These are phyloP conservation scores for Rutstroemia sp. DNA, from an alignment of 2,329 filamentous ascomycete genomes.

Conservation along the genomic window DNA sequence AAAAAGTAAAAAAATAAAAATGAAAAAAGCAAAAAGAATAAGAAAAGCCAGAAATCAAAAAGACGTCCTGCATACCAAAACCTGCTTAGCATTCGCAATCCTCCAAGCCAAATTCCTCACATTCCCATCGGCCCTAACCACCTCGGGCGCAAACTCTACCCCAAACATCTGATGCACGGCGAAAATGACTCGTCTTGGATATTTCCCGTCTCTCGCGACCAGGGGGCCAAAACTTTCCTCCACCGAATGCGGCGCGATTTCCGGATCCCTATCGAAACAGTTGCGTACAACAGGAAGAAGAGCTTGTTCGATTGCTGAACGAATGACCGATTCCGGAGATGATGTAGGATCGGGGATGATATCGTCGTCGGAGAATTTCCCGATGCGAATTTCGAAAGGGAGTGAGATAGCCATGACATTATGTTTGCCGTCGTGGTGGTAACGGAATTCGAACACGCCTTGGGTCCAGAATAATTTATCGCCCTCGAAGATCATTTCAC, in stretches of 20 bases:
- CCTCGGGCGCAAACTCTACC: conserved; percentile 87
- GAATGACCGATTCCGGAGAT: conserved; percentile 53
- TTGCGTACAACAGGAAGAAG: conserved; percentile 80
- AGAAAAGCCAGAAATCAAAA: no score
- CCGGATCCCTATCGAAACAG: conserved; percentile 85
- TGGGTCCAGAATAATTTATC: conserved; percentile 98
- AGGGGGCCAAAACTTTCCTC: conserved; percentile 80
- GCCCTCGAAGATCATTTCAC: conserved; percentile 80
- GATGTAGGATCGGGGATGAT: conserved; percentile 28
- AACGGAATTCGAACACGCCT: conserved; percentile 93
- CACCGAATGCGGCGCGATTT: conserved; percentile 74
- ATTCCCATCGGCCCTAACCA: conserved; percentile 86
- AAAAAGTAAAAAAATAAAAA: no score
- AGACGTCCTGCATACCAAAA: conserved; percentile 50
- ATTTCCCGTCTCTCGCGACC: conserved; percentile 83
- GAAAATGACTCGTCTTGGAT: conserved; percentile 83
- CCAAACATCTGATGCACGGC: conserved; percentile 96
- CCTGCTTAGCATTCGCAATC: conserved; percentile 92
- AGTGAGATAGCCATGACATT: conserved; percentile 90
- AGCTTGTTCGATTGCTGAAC: conserved; percentile 64
- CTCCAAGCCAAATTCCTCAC: conserved; percentile 89
- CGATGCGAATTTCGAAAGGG: conserved; percentile 84
- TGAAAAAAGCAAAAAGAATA: no score
- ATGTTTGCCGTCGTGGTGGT: conserved; percentile 89
- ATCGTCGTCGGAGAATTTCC: conserved; percentile 47